These are phyloP conservation scores for Dentipellis sp. DNA, from an alignment of 768 basidiomycete genomes.

Conservation along the genomic window DNA sequence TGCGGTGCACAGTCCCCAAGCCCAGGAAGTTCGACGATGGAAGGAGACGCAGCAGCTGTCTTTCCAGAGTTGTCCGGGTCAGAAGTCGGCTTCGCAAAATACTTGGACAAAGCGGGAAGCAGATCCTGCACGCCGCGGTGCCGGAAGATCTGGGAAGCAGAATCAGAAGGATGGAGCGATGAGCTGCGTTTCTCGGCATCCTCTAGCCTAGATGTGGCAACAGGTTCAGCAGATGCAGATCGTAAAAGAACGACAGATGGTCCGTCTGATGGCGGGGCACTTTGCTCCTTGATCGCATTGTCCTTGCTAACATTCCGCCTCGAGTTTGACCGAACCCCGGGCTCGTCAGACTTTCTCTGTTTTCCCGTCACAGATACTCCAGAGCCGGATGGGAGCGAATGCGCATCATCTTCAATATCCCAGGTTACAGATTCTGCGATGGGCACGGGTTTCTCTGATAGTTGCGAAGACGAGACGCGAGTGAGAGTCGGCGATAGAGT, in stretches of 20 bases:
- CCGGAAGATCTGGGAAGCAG: constrained; percentile 37
- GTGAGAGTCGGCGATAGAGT: no score
- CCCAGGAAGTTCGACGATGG: no score
- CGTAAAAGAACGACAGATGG: no score
- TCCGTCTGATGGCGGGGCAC: no score
- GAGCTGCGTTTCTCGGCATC: constrained; percentile 2
- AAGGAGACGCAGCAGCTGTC: no score
- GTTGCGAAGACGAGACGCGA: no score
- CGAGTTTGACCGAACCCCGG: no score
- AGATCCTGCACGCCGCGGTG: neutral
- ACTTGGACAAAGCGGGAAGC: neutral
- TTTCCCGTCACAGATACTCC: neutral
- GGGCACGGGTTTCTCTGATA: no score
- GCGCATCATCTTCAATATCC: constrained; percentile 41
- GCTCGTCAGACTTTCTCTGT: no score
- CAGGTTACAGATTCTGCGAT: constrained; percentile 34
- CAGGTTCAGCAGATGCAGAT: neutral
- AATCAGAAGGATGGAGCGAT: constrained; percentile 42
- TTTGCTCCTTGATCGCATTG: no score
- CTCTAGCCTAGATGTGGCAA: neutral
- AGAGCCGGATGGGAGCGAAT: constrained; percentile 11
- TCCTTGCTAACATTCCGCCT: no score
- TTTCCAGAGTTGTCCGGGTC: neutral
- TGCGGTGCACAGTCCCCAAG: no score
- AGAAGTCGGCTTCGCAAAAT: constrained; percentile 1